Evolutionary conservation across 1,284 basidiomycete species (phyloP), one percentile per base, ranked within the genome.

Genomic region (Apiotrichum akiyoshidainum): DNA sequence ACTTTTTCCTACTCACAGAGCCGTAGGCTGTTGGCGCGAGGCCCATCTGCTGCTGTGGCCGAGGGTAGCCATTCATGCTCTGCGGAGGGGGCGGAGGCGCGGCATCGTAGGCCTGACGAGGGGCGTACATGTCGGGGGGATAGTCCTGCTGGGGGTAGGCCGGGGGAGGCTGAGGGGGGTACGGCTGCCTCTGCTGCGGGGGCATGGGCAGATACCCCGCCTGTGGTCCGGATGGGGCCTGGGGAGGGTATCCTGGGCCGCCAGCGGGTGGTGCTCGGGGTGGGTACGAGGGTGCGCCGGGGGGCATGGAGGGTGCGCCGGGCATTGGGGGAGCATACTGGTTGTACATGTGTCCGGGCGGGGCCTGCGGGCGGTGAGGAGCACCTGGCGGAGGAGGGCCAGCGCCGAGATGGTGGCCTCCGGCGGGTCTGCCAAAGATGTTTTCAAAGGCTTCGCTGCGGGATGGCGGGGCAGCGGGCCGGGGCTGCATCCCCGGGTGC

Each of bases 391-490:
- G 33, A 46, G 46, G 47, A 31, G 21, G 19, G 16, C 33, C 31
- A 21, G n/a, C 45, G 21, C 50, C 67, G 39, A 74, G 58, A 54
- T 78, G 77, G 67, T 78, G 77, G 0, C 66, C 72, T 8, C 68
- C 74, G 7, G 76, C 70, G 22, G 76, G 73, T 33, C 76, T 55
- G 17, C 77, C 77, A 60, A 78, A 78, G 65, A 78, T 78, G 62
- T 72, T 76, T 53, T 77, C 76, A 59, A 78, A 78, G 10, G 69
- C 76, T 48, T 77, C 73, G 61, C 75, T 75, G 50, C 75, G 62
- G 41, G 59, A 63, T 39, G 62, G 68, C 55, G 47, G 42, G 1
- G 46, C 19, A 21, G 17, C 52, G 40, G 47, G 42, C 52, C 19
- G 44, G 31, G 42, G 45, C 26, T 22, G 58, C 17, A 52, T 21